A percentile compares a stretch with the other conserved stretches of the same genome.
Conservation (phyloP, 441 rosid species). For the Isatis lusitanica region DNA sequence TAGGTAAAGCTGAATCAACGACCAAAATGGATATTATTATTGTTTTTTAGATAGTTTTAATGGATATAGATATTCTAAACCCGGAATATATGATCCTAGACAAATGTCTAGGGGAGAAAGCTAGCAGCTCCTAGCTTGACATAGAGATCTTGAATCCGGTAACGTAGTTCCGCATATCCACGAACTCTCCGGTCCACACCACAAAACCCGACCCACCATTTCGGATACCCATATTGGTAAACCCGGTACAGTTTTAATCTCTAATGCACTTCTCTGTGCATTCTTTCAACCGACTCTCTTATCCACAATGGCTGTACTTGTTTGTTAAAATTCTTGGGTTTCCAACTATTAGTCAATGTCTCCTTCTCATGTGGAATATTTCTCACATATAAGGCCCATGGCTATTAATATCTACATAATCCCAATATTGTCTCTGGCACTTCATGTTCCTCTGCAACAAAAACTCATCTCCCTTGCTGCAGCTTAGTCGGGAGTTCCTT, state of each 20-base stretch:
- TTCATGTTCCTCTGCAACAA: conserved; percentile 50
- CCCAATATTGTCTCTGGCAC: conserved; percentile 75
- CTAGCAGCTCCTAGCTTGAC: conserved; percentile 44
- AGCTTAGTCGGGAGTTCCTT: conserved; percentile 48
- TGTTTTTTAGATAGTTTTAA: not conserved
- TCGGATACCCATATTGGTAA: conserved; percentile 44
- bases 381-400: too few species aligned
- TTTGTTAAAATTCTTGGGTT: too few species aligned
- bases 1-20: too few species aligned
- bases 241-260: conserved; percentile 69
- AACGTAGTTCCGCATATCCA: conserved; percentile 48
- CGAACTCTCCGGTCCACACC: conserved; percentile 51
- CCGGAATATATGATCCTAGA: not conserved
- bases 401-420: too few species aligned
- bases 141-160: conserved; percentile 51
- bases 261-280: conserved; percentile 46
- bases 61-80: not conserved
- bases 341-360: too few species aligned
- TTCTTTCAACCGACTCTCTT: conserved; percentile 42
- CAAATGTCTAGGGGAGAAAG: not conserved
- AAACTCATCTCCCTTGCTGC: conserved; percentile 48
- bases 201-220: conserved; percentile 64
- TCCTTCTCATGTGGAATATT: too few species aligned
- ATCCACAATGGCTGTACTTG: conserved; percentile 35
- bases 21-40: too few species aligned